A percentile compares a stretch with the other conserved stretches of the same genome.
Conservation (phyloP, 164 flowering plant genomes). For the Taxillus chinensis region DNA sequence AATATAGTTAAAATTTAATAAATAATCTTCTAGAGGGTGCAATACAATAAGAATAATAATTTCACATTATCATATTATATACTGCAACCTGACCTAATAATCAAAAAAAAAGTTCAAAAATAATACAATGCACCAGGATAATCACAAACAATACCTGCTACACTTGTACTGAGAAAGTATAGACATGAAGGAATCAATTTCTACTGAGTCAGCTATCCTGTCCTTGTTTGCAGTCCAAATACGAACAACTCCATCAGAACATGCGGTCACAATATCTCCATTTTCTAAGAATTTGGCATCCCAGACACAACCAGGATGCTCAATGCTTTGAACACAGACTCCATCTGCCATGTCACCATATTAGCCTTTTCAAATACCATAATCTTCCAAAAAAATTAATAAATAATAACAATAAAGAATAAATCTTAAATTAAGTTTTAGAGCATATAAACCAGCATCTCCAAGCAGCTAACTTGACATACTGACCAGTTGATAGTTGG, state of each 20-base stretch:
- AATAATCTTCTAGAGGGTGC: no score
- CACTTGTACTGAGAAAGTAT: slow-evolving; percentile 54
- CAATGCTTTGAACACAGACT: slow-evolving; percentile 81
- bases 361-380: not conserved
- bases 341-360: slow-evolving; percentile 55
- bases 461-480: no score
- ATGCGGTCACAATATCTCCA: slow-evolving; percentile 96
- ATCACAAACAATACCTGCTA: slow-evolving; percentile 45
- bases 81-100: no score
- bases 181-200: slow-evolving; percentile 51
- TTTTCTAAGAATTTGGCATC: slow-evolving; percentile 85
- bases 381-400: not conserved
- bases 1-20: no score
- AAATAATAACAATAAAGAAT: no score
- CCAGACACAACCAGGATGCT: slow-evolving; percentile 99
- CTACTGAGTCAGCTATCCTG: slow-evolving; percentile 43
- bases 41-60: no score
- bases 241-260: slow-evolving; percentile 88
- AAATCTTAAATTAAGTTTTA: no score
- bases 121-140: not conserved
- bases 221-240: slow-evolving; percentile 67
- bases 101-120: no score
- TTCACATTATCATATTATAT: no score
- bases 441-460: no score
- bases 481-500: no score